Conservation (phyloP, 2,329 filamentous ascomycete species). For the Parascedosporium putredinis region DNA sequence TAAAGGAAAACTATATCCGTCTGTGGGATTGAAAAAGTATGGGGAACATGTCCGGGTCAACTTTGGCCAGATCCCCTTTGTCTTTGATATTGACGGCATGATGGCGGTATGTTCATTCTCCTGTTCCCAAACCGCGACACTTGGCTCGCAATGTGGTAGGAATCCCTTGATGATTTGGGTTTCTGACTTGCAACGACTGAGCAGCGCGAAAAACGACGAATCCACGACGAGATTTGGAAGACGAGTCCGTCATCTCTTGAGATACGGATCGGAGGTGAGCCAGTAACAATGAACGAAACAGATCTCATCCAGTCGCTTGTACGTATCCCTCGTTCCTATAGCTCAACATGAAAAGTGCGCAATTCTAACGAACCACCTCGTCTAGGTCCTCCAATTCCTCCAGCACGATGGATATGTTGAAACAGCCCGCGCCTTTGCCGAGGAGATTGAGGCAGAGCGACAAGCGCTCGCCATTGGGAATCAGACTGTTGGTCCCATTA, state of each 20-base stretch:
- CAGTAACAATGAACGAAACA: constrained; percentile 54
- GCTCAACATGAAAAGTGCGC: neutral
- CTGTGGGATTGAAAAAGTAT: constrained; percentile 53
- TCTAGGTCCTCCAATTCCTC: constrained; percentile 68
- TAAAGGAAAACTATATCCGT: constrained; percentile 53
- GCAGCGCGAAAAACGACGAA: constrained; percentile 4
- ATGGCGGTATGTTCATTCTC: constrained; percentile 49
- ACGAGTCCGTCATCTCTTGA: constrained; percentile 4
- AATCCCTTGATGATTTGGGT: too few relatives aligned
- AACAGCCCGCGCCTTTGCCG: constrained; percentile 77
- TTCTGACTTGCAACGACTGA: neutral
- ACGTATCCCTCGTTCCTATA: constrained; percentile 16
- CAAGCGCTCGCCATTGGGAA: constrained; percentile 54
- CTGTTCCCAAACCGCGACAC: too few relatives aligned
- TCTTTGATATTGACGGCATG: constrained; percentile 83
- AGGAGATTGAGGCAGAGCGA: constrained; percentile 68
- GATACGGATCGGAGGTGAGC: constrained; percentile 24
- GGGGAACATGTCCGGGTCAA: constrained; percentile 54
- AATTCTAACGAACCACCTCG: neutral
- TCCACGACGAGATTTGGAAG: constrained; percentile 8
- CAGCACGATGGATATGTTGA: constrained; percentile 94
- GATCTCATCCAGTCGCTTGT: constrained; percentile 74
- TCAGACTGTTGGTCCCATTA: constrained; percentile 43
- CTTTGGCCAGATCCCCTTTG: constrained; percentile 66
- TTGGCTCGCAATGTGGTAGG: too few relatives aligned